Evolutionary conservation across 2,329 filamentous ascomycete genomes (phyloP), one percentile per base, ranked within the genome.

Genomic region (Phyllosticta citribraziliensis): DNA sequence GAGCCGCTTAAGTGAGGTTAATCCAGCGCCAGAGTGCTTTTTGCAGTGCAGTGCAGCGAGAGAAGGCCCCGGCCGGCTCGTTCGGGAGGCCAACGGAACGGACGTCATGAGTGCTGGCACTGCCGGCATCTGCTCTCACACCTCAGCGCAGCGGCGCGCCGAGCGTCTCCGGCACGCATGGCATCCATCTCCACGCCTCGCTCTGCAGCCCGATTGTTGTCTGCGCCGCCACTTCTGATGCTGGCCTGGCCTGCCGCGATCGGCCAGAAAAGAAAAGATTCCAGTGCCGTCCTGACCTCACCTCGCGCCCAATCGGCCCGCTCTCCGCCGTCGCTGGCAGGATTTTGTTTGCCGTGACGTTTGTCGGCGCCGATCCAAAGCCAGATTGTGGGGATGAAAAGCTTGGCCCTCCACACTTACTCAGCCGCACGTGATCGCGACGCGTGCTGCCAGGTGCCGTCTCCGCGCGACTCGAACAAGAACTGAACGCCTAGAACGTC

Each of bases 381-480:
- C 33, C 9, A 14, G 33, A 40, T 17, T 40, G 33, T 40, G 33
- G 33, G 33, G 33, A 40, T 8, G 9, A 30, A 40, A 40, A 40
- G 33, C 33, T 40, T 40, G 33, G 33, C 33, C 9, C 33, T 40
- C 4, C 30, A 4, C 11, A 14, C 33, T 17, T 12, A 14, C 11
- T 12, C 33, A 40, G 5, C 33, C 2, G 25, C 57, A 58, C 57
- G 57, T 58, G 57, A 27, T 27, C 50, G 50, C 27, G 57, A 22
- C 58, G 58, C 58, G 58, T 61, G 54, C 33, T 1, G 4, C n/a
- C n/a, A n/a, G n/a, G n/a, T n/a, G n/a, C 55, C 22, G 52, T 25
- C 20, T 40, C 47, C 35, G 33, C 52, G 54, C 53, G 58, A 24
- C 50, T 19, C 24, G n/a, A n/a, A n/a, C n/a, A n/a, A n/a, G n/a